Base-by-base conservation (phyloP, 805 yeast genomes). In the Jamesozyma jinghongensis region DNA sequence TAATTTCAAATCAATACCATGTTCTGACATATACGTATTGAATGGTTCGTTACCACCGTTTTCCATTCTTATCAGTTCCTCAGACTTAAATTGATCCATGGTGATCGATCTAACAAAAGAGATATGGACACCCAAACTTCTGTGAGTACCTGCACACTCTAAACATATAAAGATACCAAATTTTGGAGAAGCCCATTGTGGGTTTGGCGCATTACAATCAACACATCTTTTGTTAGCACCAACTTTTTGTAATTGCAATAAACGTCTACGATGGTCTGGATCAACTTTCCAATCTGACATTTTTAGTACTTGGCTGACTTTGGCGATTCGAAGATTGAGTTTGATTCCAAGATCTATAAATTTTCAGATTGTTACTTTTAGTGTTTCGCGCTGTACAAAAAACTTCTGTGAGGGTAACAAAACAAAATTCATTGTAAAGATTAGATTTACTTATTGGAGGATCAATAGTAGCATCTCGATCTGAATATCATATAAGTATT, bases 161-260 rank as follows among this genome's bases (percentile, higher is more conserved):
- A 92, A 73, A 64, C 98, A 92, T 57, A 92, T 90, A 65, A 88
- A 92, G 45, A 92, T 84, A 45, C 98, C 98, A 65, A 90, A 87
- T 63, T 92, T 92, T 29, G 97, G 97, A 12, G 96, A 86, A 2
- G 97, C 97, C 98, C 98, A 92, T 63, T 92, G 98, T 8, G 98
- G 98, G 60, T 88, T 90, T 44, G 95, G 95, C 1, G 97, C 94
- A 30, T 69, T 72, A 65, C 98, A 92, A 62, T 92, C 98, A 62
- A 86, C 82, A 65, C 98, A 92, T 61, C 77, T 80, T 67, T 82
- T 86, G 69, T 87, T 86, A 12, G 70, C 81, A 20, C 90, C 94
- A 36, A 70, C 69, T 59, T 86, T 86, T 57, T 90, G 97, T 45
- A 90, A 66, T 33, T 78, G 78, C 50, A 77, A 55, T 32, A 85